Evolutionary conservation across 1,284 basidiomycete species (phyloP), one percentile per base, ranked within the genome.

Genomic region (Austroboletus rostrupii): DNA sequence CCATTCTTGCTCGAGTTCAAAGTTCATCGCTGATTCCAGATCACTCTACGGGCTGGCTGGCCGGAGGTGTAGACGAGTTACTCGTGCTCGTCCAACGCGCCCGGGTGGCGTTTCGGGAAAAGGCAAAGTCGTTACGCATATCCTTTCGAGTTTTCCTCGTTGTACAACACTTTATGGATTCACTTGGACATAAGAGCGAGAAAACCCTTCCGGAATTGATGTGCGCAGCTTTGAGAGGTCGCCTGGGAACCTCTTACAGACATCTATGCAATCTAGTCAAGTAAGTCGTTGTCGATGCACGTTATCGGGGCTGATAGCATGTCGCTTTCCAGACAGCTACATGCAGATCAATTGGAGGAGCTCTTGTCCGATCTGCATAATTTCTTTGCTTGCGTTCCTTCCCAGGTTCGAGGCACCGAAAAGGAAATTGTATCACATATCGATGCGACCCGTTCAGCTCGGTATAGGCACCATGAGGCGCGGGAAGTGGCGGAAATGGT

Each of bases 131-230:
- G 21, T 53, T 80, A 41, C 76, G 77, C 7, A 55, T 80, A 1
- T 79, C 73, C 3, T 78, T 82, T 49, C 61, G 66, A 9, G 50
- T 83, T n/a, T 56, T 81, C 43, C 58, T 68, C 10, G 56, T 69
- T 2, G 61, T 83, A 1, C 75, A 77, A 43, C 56, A 57, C 3
- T 73, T 76, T 36, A 65, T 83, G 60, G 50, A 63, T 12, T 57
- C 65, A 1, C 58, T 73, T 13, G 76, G 75, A 3, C 71, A 77
- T 55, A 75, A 68, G 42, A 51, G 38, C 36, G 65, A 61, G 33
- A 58, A 59, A 45, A 60, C 45, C 19, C 55, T 56, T 33, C 48
- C 71, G 9, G 68, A 68, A 36, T 47, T 72, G 38, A 68, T 73
- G 59, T 61, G 65, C 38, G 51, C 60, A 19, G 66, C 66, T n/a